Percentiles rank a stretch among this genome's conserved stretches.
Conservation (phyloP, 2,329 filamentous ascomycete species). For the Fulvia fulva region DNA sequence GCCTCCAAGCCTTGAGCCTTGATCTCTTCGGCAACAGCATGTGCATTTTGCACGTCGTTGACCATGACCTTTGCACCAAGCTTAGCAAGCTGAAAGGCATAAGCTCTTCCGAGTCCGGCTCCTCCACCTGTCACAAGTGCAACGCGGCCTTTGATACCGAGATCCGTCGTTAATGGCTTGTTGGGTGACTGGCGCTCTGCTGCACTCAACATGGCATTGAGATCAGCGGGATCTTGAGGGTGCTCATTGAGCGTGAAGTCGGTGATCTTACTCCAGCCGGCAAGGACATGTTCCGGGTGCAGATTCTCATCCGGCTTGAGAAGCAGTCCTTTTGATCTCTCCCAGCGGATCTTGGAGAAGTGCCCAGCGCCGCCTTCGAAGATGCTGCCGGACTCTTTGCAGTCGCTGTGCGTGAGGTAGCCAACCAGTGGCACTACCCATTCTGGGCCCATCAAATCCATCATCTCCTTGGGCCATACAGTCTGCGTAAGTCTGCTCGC, state of each 20-base stretch:
- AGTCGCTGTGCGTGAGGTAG: constrained; percentile 78
- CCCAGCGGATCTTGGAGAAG: constrained; percentile 88
- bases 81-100: constrained; percentile 80
- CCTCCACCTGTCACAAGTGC: constrained; percentile 83
- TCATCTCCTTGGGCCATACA: constrained; percentile 83
- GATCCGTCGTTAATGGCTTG: constrained; percentile 92
- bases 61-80: constrained; percentile 79
- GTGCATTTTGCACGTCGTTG: constrained; percentile 87
- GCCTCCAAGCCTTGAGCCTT: constrained; percentile 82
- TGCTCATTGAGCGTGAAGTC: constrained; percentile 65
- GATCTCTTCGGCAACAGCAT: constrained; percentile 86
- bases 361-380: constrained; percentile 92
- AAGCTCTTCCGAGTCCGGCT: constrained; percentile 83
- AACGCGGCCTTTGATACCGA: constrained; percentile 87
- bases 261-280: constrained; percentile 73
- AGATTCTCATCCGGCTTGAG: constrained; percentile 83
- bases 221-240: constrained; percentile 78
- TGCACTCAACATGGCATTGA: constrained; percentile 76
- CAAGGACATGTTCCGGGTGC: constrained; percentile 38
- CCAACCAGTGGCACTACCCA: constrained; percentile 94
- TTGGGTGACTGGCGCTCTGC: constrained; percentile 91
- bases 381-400: constrained; percentile 74
- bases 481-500: constrained; percentile 92
- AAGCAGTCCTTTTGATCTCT: constrained; percentile 79
- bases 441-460: constrained; percentile 79